These are phyloP conservation scores for Daldinia grandis DNA, from an alignment of 495 filamentous ascomycete genomes.

Conservation along the genomic window DNA sequence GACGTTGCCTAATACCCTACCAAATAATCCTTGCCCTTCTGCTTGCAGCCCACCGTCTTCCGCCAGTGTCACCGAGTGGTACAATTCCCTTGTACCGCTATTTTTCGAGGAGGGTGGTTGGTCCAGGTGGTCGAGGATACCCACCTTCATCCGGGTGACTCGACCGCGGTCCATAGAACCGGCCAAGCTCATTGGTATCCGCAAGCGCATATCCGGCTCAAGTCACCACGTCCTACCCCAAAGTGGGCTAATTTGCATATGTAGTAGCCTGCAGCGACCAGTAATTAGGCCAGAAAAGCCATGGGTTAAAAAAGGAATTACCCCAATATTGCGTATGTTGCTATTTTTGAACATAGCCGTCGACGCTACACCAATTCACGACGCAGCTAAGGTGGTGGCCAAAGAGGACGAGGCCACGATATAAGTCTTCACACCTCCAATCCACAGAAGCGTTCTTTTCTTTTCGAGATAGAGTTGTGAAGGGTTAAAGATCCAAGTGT, in stretches of 20 bases:
- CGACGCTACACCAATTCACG: slow-evolving; percentile 39
- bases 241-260: slow-evolving; percentile 48
- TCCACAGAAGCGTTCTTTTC: slow-evolving; percentile 45
- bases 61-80: slow-evolving; percentile 48
- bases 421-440: slow-evolving; percentile 61
- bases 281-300: slow-evolving; percentile 46
- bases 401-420: slow-evolving; percentile 50
- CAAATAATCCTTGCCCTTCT: slow-evolving; percentile 38
- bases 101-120: slow-evolving; percentile 45
- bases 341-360: slow-evolving; percentile 50
- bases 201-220: slow-evolving; percentile 52
- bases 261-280: slow-evolving; percentile 44
- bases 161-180: slow-evolving; percentile 49
- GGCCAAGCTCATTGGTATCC: slow-evolving; percentile 54
- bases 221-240: slow-evolving; percentile 42
- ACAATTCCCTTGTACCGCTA: slow-evolving; percentile 41
- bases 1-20: slow-evolving; percentile 39
- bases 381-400: slow-evolving; percentile 43
- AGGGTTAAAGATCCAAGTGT: slow-evolving; percentile 57
- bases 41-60: slow-evolving; percentile 46
- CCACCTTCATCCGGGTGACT: slow-evolving; percentile 43
- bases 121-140: slow-evolving; percentile 47
- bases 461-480: slow-evolving; percentile 40
- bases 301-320: slow-evolving; percentile 50
- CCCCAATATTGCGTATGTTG: slow-evolving; percentile 46